These are phyloP conservation scores for Ophiostoma ulmi DNA, from an alignment of 2,329 filamentous ascomycete genomes.

Conservation along the genomic window DNA sequence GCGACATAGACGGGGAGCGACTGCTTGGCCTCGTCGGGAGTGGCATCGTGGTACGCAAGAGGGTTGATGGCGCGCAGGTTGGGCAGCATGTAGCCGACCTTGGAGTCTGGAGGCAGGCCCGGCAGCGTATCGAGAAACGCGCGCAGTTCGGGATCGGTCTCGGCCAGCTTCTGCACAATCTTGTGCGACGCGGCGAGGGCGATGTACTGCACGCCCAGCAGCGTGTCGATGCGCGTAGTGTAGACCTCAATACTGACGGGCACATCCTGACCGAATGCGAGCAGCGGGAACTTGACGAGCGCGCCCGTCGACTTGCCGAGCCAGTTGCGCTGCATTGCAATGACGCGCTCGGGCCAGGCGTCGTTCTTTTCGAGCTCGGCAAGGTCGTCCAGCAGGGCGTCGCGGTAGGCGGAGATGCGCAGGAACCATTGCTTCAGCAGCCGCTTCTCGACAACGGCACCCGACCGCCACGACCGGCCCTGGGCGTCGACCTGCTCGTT, in stretches of 20 bases:
- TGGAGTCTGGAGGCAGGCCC: slow-evolving; percentile 50
- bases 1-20: slow-evolving; percentile 73
- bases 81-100: slow-evolving; percentile 63
- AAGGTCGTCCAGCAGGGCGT: slow-evolving; percentile 66
- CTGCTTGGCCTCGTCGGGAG: slow-evolving; percentile 47
- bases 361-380: slow-evolving; percentile 57
- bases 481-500: slow-evolving; percentile 91
- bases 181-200: slow-evolving; percentile 71
- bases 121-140: slow-evolving; percentile 62
- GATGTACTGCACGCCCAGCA: slow-evolving; percentile 82
- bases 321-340: slow-evolving; percentile 84
- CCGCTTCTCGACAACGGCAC: slow-evolving; percentile 74
- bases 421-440: slow-evolving; percentile 87
- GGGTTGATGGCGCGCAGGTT: slow-evolving; percentile 61
- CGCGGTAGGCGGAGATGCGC: slow-evolving; percentile 72
- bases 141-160: slow-evolving; percentile 55
- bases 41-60: slow-evolving; percentile 51
- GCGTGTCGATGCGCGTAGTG: slow-evolving; percentile 78
- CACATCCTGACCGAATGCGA: slow-evolving; percentile 40
- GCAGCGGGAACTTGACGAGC: slow-evolving; percentile 63
- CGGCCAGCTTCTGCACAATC: slow-evolving; percentile 57
- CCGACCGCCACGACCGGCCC: slow-evolving; percentile 81
- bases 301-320: slow-evolving; percentile 73
- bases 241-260: slow-evolving; percentile 62
- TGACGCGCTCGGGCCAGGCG: slow-evolving; percentile 76